A percentile compares a stretch with the other conserved stretches of the same genome.
Evolutionary conservation across 345 rosid genomes (phyloP).

Genomic region (Anastatica hierochuntica): DNA sequence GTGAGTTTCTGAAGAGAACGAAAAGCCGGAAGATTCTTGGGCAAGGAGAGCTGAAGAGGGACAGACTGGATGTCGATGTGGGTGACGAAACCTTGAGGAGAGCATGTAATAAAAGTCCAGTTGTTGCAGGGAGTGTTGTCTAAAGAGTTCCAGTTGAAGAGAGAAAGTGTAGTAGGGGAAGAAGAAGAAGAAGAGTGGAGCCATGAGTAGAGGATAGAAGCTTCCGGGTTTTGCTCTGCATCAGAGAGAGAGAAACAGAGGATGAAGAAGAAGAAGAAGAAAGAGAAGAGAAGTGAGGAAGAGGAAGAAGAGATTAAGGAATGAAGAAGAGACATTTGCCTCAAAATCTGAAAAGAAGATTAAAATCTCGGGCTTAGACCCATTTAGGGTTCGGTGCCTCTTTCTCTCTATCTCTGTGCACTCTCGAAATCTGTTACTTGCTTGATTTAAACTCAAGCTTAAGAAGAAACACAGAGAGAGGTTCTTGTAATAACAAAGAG

Average conservation of each 20-base stretch:
- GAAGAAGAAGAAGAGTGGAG: conserved; percentile 37
- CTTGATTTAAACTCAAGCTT: conserved; percentile 52
- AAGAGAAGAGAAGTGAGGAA: conserved; percentile 24
- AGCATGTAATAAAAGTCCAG: conserved; percentile 75
- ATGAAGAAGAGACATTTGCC: conserved; percentile 54
- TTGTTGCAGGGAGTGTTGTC: conserved; percentile 66
- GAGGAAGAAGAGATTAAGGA: conserved; percentile 25
- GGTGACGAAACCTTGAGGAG: conserved; percentile 54
- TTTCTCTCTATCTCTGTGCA: too few relatives aligned
- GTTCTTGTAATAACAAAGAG: background rate
- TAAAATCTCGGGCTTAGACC: conserved; percentile 58
- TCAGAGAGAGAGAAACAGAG: conserved; percentile 27
- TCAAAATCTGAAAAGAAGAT: conserved; percentile 44
- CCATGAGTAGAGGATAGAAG: conserved; percentile 60
- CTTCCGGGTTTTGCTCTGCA: conserved; percentile 42
- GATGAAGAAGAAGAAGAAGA: conserved; percentile 17
- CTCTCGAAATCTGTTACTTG: conserved; percentile 33
- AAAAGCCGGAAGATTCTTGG: conserved; percentile 47
- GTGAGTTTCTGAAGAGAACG: conserved; percentile 40
- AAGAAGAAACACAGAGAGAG: conserved; percentile 8
- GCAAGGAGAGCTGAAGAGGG: conserved; percentile 45
- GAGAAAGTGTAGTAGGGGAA: conserved; percentile 34
- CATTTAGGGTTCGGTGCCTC: conserved; percentile 43
- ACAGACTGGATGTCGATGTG: conserved; percentile 52
- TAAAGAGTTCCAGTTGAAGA: conserved; percentile 48